Conservation (phyloP, 2,329 filamentous ascomycete species). For the Colletotrichum limetticola region DNA sequence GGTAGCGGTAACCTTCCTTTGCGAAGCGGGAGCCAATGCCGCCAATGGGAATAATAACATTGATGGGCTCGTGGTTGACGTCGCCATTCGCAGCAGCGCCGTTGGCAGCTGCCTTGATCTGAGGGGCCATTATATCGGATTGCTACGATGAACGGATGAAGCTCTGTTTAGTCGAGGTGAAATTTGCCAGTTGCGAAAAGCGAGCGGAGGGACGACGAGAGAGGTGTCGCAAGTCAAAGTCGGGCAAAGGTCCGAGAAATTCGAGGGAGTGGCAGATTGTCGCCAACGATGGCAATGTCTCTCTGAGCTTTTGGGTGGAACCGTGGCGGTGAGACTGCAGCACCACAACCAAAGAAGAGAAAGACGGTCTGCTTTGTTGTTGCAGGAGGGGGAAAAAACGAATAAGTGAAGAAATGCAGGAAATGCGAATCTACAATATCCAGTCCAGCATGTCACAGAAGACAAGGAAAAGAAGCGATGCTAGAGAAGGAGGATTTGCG, state of each 20-base stretch:
- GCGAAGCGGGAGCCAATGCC: constrained; percentile 45
- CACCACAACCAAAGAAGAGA: constrained; percentile 8
- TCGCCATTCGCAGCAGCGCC: constrained; percentile 23
- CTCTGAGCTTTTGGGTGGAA: neutral
- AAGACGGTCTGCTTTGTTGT: neutral
- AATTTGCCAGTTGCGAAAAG: neutral
- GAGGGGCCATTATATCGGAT: constrained; percentile 22
- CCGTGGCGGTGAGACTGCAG: constrained; percentile 20
- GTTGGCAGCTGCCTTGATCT: constrained; percentile 22
- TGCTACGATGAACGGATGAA: neutral
- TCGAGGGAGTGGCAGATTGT: constrained; percentile 1
- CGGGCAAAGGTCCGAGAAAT: neutral
- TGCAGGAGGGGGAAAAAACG: neutral
- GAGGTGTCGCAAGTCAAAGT: constrained; percentile 5
- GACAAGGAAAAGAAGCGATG: neutral
- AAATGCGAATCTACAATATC: neutral
- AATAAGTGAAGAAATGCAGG: neutral
- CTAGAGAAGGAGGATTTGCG: neutral
- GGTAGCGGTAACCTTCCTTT: constrained; percentile 43
- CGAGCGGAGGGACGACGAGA: neutral
- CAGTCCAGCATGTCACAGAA: neutral
- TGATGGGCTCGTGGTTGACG: constrained; percentile 39
- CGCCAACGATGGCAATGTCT: constrained; percentile 23
- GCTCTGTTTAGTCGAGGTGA: neutral
- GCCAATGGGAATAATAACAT: constrained; percentile 46